These are phyloP conservation scores for Solanum medicagineum DNA, from an alignment of 257 asterid genomes.

Conservation along the genomic window DNA sequence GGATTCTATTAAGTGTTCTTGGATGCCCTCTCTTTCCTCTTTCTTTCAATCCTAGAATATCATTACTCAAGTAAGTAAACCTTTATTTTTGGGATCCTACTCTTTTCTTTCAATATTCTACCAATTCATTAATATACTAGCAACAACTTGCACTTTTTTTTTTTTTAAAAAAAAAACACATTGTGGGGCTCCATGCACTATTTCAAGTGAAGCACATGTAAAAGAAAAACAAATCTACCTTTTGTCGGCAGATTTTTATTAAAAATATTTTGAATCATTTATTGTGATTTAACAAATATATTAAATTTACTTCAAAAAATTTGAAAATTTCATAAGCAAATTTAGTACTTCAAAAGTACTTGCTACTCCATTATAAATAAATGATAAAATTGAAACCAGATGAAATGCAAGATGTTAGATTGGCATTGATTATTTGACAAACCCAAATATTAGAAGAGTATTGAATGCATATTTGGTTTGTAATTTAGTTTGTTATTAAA, in stretches of 20 bases:
- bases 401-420: background rate
- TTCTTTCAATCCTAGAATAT: conserved; percentile 20
- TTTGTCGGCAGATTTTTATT: too few relatives aligned
- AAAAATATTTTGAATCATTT: too few relatives aligned
- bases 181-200: background rate
- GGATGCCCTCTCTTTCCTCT: conserved; percentile 81
- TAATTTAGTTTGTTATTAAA: background rate
- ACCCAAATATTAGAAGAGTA: background rate
- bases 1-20: conserved; percentile 53
- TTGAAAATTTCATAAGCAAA: background rate
- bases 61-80: conserved; percentile 33
- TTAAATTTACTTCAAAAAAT: background rate
- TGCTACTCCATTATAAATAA: too few relatives aligned
- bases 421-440: background rate
- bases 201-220: background rate
- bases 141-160: background rate
- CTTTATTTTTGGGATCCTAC: background rate
- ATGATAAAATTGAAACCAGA: background rate
- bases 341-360: background rate
- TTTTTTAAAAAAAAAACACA: background rate
- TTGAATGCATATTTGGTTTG: background rate
- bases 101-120: too few relatives aligned
- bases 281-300: too few relatives aligned
- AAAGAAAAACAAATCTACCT: background rate
- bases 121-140: background rate